Evolutionary conservation across 2,329 filamentous ascomycete species (phyloP), one percentile per base, ranked within the genome.

Genomic region (Rhinocladiella similis): DNA sequence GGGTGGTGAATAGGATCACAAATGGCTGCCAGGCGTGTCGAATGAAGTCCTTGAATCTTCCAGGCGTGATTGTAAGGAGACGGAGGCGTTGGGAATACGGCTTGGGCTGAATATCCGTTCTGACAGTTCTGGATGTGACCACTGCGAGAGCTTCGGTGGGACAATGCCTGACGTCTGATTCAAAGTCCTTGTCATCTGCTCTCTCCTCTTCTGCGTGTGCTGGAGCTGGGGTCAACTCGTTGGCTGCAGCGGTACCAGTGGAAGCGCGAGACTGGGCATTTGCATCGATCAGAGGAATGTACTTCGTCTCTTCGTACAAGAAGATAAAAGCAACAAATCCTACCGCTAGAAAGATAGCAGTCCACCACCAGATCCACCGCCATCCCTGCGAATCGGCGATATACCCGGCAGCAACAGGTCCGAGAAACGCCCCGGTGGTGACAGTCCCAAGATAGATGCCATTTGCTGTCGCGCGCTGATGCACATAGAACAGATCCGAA

Each of bases 311-410:
- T n/a, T 43, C 41, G 16, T 20, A 43, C 5, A 43, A 43, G 41
- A 43, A 43, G 16, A 43, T 13, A 16, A 43, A 19, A 19, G n/a
- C 13, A 3, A 72, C 3, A 2, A 73, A 50, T n/a, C 69, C 54
- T 3, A 70, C 29, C 1, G 47, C 63, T n/a, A 70, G 60, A 27
- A 70, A 67, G 1, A 73, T 72, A 0, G 66, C 65, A 49, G 70
- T 64, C 48, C 70, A 72, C 45, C 61, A 67, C 46, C 69, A 75
- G 7, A 70, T 71, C 65, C 66, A 72, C n/a, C 70, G 63, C 69
- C 71, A 74, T 10, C 70, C 68, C 52, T 73, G 67, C 12, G 45
- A 43, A 9, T 62, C 67, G 10, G 65, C 69, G 38, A 70, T 66
- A 3, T 63, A 59, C 1, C 70, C 70, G 10, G 69, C 66, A 12